phyloP scores from a whole-genome alignment of 352 stramenopile genomes.

The Phytophthora agathidicida region DNA sequence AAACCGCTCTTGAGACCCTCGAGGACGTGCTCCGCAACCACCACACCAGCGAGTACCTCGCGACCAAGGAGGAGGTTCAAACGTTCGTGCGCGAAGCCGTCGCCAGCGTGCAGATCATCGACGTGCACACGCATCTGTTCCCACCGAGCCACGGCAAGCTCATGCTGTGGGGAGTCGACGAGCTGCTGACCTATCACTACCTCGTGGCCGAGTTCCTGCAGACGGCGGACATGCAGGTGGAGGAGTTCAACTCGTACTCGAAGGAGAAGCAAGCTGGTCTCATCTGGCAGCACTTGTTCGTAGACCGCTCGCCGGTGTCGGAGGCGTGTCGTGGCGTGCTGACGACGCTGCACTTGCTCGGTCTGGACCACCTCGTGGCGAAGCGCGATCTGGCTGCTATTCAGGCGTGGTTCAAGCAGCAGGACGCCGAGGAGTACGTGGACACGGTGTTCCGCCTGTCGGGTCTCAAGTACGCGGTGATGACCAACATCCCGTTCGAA shows the following conservation, averaged over 20 bases:
- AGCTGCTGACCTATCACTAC: slow-evolving; percentile 96
- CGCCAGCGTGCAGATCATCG: slow-evolving; percentile 37
- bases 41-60: slow-evolving; percentile 47
- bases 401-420: slow-evolving; percentile 81
- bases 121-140: slow-evolving; percentile 94
- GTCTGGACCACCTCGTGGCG: slow-evolving; percentile 68
- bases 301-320: slow-evolving; percentile 88
- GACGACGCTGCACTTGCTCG: slow-evolving; percentile 86
- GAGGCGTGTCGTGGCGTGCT: slow-evolving; percentile 93
- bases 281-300: slow-evolving; percentile 94
- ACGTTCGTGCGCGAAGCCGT: slow-evolving; percentile 49
- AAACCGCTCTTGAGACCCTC: slow-evolving; percentile 45
- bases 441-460: slow-evolving; percentile 76
- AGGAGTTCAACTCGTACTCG: slow-evolving; percentile 82
- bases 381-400: slow-evolving; percentile 84
- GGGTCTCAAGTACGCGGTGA: slow-evolving; percentile 91
- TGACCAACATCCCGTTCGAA: slow-evolving; percentile 96
- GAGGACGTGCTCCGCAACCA: slow-evolving; percentile 45
- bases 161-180: slow-evolving; percentile 94
- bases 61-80: slow-evolving; percentile 31
- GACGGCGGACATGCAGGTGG: slow-evolving; percentile 75
- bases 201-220: slow-evolving; percentile 95
- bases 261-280: slow-evolving; percentile 86
- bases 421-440: slow-evolving; percentile 78
- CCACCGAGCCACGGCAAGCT: slow-evolving; percentile 90